phyloP scores from a whole-genome alignment of 768 basidiomycete genomes.

The Myochromella boudieri region DNA sequence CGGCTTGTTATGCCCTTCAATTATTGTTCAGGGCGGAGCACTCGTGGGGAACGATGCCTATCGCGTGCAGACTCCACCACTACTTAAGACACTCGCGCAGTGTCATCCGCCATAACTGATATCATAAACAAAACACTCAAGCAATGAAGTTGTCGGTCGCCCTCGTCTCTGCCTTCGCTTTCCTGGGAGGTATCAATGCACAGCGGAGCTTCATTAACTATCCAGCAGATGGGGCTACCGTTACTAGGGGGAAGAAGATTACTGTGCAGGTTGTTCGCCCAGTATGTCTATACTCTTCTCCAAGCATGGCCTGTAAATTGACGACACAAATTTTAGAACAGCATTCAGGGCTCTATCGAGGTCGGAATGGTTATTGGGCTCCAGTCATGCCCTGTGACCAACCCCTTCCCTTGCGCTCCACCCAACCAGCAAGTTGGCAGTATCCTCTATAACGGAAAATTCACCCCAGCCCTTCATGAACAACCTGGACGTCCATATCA shows the following conservation, averaged over 20 bases:
- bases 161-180: slow-evolving; percentile 10
- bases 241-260: slow-evolving; percentile 28
- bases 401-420: slow-evolving; percentile 18
- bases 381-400: slow-evolving; percentile 31
- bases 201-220: slow-evolving; percentile 27
- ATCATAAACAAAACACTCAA: no score
- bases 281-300: slow-evolving; percentile 23
- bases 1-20: neutral
- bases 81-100: no score
- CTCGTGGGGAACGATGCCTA: no score
- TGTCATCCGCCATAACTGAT: no score
- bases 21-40: no score
- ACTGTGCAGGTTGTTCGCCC: slow-evolving; percentile 37
- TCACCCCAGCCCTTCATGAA: slow-evolving; percentile 31
- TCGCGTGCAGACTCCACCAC: no score
- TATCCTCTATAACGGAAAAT: slow-evolving; percentile 42
- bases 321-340: slow-evolving; percentile 25
- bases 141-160: slow-evolving; percentile 15
- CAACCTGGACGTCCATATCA: slow-evolving; percentile 35
- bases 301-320: neutral
- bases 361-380: slow-evolving; percentile 44
- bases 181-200: slow-evolving; percentile 11
- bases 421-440: slow-evolving; percentile 31
- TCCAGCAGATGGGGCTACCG: slow-evolving; percentile 26
- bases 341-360: slow-evolving; percentile 39